Percentiles rank a stretch among this genome's conserved stretches.
Conservation (phyloP, 108 stramenopile genomes). For the Fragilariopsis cylindrus region DNA sequence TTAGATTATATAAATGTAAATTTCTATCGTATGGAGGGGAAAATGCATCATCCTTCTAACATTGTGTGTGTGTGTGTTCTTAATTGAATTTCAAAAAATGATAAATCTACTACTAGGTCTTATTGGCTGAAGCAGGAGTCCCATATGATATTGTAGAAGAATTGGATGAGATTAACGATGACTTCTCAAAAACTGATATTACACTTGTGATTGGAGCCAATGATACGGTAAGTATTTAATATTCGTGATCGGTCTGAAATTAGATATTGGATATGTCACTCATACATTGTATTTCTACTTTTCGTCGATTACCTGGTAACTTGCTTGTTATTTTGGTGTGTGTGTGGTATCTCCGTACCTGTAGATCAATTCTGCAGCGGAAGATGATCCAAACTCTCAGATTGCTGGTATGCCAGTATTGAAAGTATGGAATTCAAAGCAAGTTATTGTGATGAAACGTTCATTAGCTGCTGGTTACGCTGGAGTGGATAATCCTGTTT, state of each 20-base stretch:
- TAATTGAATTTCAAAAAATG: not conserved
- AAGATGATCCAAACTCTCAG: conserved; percentile 96
- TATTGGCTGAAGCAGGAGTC: conserved; percentile 99
- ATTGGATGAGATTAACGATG: conserved; percentile 98
- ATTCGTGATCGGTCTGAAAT: not conserved
- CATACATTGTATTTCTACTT: not conserved
- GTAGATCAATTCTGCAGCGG: conserved; percentile 85
- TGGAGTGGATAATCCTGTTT: conserved; percentile 98
- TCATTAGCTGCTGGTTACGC: conserved; percentile 97
- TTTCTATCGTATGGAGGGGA: not conserved
- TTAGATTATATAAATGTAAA: not conserved
- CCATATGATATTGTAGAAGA: conserved; percentile 99
- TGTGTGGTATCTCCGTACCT: too few relatives aligned
- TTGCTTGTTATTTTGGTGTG: conserved; percentile 25
- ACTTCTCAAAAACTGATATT: conserved; percentile 92
- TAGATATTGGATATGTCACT: not conserved
- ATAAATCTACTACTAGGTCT: conserved; percentile 9
- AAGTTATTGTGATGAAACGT: conserved; percentile 99
- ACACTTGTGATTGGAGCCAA: conserved; percentile 97
- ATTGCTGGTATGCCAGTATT: conserved; percentile 98
- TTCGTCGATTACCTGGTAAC: not conserved
- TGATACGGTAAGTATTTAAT: conserved; percentile 74
- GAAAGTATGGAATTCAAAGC: conserved; percentile 97
- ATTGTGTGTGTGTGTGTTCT: not conserved
- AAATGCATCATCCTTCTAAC: not conserved